Evolutionary conservation across 2,329 filamentous ascomycete species (phyloP).

Genomic region (Thelonectria blattea): DNA sequence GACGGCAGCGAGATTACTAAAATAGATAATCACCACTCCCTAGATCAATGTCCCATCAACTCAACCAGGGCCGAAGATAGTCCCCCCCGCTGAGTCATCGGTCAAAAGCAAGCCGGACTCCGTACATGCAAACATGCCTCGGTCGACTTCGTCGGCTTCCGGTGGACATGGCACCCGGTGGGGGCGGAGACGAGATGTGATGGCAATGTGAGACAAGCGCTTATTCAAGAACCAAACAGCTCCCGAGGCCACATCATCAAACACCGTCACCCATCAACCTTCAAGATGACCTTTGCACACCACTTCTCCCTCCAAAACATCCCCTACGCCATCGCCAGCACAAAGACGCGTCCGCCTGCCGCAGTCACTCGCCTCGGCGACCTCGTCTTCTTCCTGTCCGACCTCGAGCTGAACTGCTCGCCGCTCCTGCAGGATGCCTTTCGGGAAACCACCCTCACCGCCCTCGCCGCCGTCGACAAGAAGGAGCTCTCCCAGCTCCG

Average conservation of each 20-base stretch:
- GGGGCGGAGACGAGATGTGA: slow-evolving; percentile 8
- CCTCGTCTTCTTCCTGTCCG: slow-evolving; percentile 9
- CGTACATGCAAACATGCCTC: not conserved
- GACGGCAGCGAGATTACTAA: too few relatives aligned
- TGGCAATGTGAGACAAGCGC: not conserved
- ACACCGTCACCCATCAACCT: not conserved
- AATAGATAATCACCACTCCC: too few relatives aligned
- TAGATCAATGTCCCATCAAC: too few relatives aligned
- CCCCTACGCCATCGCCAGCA: slow-evolving; percentile 14
- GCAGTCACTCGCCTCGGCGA: slow-evolving; percentile 13
- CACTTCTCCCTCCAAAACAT: slow-evolving; percentile 18
- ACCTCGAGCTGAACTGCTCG: slow-evolving; percentile 1
- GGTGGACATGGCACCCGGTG: slow-evolving; percentile 5
- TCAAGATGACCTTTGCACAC: slow-evolving; percentile 8
- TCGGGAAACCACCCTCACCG: slow-evolving; percentile 6
- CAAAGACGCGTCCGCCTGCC: not conserved
- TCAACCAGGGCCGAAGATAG: too few relatives aligned
- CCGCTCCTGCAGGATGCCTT: not conserved
- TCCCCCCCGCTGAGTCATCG: too few relatives aligned
- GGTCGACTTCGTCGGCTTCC: not conserved
- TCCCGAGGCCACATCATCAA: too few relatives aligned
- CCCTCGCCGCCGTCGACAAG: slow-evolving; percentile 9
- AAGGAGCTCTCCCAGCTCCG: slow-evolving; percentile 8
- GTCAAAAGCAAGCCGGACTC: too few relatives aligned
- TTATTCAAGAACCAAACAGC: not conserved